These are phyloP conservation scores for Saccharomycopsis selenospora DNA, from an alignment of 805 yeast species.

Conservation along the genomic window DNA sequence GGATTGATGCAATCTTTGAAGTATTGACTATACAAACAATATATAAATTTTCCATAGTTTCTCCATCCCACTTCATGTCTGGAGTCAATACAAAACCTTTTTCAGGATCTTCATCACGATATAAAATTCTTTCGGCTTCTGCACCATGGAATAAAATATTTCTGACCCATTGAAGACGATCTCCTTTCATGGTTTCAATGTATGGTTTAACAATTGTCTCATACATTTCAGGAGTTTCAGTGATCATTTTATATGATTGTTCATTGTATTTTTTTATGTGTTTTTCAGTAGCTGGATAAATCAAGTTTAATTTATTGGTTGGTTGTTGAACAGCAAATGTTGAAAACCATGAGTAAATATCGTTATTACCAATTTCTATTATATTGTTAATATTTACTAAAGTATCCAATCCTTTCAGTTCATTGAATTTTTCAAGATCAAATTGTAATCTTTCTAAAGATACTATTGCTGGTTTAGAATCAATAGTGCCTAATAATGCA, in stretches of 20 bases:
- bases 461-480: slow-evolving; percentile 55
- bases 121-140: slow-evolving; percentile 76
- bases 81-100: slow-evolving; percentile 74
- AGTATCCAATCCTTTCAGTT: background rate
- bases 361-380: slow-evolving; percentile 52
- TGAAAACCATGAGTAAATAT: slow-evolving; percentile 74
- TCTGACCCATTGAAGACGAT: slow-evolving; percentile 80
- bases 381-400: slow-evolving; percentile 4
- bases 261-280: slow-evolving; percentile 73
- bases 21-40: slow-evolving; percentile 70
- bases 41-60: slow-evolving; percentile 61
- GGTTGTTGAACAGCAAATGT: slow-evolving; percentile 45
- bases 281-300: slow-evolving; percentile 83
- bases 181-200: slow-evolving; percentile 68
- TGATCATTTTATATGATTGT: slow-evolving; percentile 53
- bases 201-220: slow-evolving; percentile 57
- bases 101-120: slow-evolving; percentile 40
- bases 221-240: slow-evolving; percentile 80
- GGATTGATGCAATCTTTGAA: slow-evolving; percentile 58
- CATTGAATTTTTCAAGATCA: slow-evolving; percentile 7
- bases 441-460: slow-evolving; percentile 71
- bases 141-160: slow-evolving; percentile 76
- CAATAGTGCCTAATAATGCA: slow-evolving; percentile 64
- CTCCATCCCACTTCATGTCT: slow-evolving; percentile 95
- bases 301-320: slow-evolving; percentile 63